Base-by-base conservation (phyloP, 768 basidiomycete species). In the Tricholoma hemisulphureum region DNA sequence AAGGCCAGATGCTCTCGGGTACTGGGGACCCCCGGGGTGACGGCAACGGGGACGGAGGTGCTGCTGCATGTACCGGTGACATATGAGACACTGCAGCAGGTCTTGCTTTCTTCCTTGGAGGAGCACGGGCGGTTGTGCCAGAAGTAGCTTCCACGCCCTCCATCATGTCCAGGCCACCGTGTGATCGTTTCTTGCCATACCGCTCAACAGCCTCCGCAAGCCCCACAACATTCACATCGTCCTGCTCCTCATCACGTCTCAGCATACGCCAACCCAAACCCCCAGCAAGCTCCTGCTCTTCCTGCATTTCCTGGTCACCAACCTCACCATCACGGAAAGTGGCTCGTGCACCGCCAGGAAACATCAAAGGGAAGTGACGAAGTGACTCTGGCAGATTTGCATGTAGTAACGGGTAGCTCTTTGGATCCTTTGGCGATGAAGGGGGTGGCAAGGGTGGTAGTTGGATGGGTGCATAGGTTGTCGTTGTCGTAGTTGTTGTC, bases 401-500 rank as follows among this genome's bases (percentile, higher is more conserved):
- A 71, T 89, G 83, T 41, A 91, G 73, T 24, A 94, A 76, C 3
- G 92, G 92, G 66, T 92, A 94, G 55, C 80, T 78, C 73, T 93
- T 93, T 6, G 87, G 80, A 69, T 93, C 88, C 64, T 86, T 88
- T 20, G 90, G 89, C 9, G 84, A 80, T 0, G 81, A 72, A 3
- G 89, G 90, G 2, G 85, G 74, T 8, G 91, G 90, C 2, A 93
- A 73, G 7, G 87, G 74, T 1, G 92, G 92, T 2, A 94, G 70
- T 35, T 84, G 87, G 61, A 94, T 92, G n/a, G 92, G 92, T 55
- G 92, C 88, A 75, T 94, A 93, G 10, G 88, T 85, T 2, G 93
- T 94, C 1, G 92, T 94, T 2, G 93, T 94, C 0, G 90, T 92
- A 1, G 93, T 94, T n/a, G 89, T 93, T 50, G 92, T 94, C 64